phyloP scores from a whole-genome alignment of 371 early-diverging fungal genomes.

The Cladochytrium tenue region DNA sequence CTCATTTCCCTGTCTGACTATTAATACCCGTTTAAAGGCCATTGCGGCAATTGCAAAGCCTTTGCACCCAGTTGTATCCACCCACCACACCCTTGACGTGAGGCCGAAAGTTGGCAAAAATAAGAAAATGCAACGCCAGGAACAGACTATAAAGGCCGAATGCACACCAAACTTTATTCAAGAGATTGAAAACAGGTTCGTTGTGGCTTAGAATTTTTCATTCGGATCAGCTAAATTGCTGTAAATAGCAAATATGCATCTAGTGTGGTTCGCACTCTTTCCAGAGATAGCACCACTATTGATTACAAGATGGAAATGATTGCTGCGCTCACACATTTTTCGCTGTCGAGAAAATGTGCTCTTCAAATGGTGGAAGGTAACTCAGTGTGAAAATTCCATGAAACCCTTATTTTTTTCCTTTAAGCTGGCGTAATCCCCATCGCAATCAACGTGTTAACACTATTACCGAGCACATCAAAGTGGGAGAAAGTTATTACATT shows the following conservation, averaged over 20 bases:
- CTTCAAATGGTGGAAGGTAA: no score
- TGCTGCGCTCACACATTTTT: not conserved
- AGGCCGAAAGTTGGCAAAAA: not conserved
- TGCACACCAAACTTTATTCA: not conserved
- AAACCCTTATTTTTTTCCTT: no score
- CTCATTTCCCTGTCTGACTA: not conserved
- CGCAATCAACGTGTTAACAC: no score
- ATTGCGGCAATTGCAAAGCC: not conserved
- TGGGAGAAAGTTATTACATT: no score
- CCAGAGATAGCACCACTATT: not conserved
- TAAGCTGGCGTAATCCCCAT: no score
- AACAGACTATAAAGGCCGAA: not conserved
- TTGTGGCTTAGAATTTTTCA: not conserved
- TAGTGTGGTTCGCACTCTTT: not conserved
- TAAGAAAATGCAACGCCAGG: not conserved
- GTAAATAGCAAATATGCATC: not conserved
- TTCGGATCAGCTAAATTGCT: not conserved
- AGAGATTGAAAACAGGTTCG: conserved; percentile 13
- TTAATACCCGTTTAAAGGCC: not conserved
- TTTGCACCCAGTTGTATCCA: not conserved
- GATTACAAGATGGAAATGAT: not conserved
- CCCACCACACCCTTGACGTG: not conserved
- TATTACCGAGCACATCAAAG: no score
- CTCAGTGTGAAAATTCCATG: no score
- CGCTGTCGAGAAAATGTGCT: not conserved